Base-by-base conservation (phyloP, 257 asterid genomes). In the Mentha longifolia region DNA sequence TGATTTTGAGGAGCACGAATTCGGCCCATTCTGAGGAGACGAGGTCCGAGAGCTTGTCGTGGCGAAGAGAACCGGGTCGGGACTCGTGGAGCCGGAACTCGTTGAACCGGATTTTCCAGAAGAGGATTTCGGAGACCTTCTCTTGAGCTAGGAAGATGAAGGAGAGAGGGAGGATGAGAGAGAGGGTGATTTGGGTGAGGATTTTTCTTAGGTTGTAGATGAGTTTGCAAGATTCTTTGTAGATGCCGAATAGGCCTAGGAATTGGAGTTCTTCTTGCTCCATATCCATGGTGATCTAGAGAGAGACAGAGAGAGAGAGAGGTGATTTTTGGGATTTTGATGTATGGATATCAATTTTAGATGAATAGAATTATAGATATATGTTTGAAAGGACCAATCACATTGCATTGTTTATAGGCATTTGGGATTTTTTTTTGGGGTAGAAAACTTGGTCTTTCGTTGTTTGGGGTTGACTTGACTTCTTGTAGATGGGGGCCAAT, bases 221-320 rank as follows among this genome's bases (percentile, higher is more conserved):
- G 33, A 89, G 79, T 45, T 85, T 82, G 86, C 56, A 79, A 76
- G 92, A 42, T 80, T 87, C 90, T 28, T 17, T 2, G 62, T 81
- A 81, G 72, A 89, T 81, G 20, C 85, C 89, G 16, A 84, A 80
- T 35, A 85, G 74, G 54, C 90, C 90, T 11, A 89, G 70, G 22
- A 78, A 82, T 73, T 82, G 88, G 81, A 85, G 84, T 37, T 89
- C 86, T 73, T 89, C 92, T 74, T 80, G 96, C n/a, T 84, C 92
- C 74, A 52, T 78, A 6, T 89, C 93, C 96, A 89, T 85, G 66
- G 59, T 41, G 73, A n/a, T 22, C 16, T 20, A 3, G 56, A 22
- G 6, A 19, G 35, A 20, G 14, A 6, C 42, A 43, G 69, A 64
- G 37, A 25, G 56, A 64, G 42, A 43, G 56, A 43, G 69, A 22